Percentiles rank a stretch among this genome's conserved stretches.
phyloP scores from a whole-genome alignment of 306 rosid genomes.

The Mimosa bimucronata region DNA sequence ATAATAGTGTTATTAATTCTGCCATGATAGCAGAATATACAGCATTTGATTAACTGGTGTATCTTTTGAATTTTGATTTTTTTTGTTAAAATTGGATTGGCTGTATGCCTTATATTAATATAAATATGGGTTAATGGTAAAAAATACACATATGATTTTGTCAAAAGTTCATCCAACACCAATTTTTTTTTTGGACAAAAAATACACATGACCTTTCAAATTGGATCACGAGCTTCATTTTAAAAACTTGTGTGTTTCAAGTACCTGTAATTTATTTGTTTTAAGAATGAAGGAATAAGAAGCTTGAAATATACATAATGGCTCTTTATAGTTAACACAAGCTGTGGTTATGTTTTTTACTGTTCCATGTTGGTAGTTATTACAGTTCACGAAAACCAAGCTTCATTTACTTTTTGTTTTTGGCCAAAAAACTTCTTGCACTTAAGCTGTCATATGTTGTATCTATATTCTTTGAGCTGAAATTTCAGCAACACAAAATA shows the following conservation, averaged over 20 bases:
- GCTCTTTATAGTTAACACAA: slow-evolving; percentile 15
- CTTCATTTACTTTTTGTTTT: background rate
- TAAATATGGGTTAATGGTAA: too few relatives aligned
- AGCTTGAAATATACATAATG: slow-evolving; percentile 30
- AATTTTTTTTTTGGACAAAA: too few relatives aligned
- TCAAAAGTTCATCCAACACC: too few relatives aligned
- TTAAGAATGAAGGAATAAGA: slow-evolving; percentile 12
- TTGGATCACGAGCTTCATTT: background rate
- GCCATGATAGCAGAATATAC: background rate
- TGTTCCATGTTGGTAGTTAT: slow-evolving; percentile 5
- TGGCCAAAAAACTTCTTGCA: background rate
- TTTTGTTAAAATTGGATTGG: slow-evolving; percentile 11
- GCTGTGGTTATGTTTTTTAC: background rate
- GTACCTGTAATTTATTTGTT: background rate
- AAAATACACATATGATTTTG: too few relatives aligned
- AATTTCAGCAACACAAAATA: background rate
- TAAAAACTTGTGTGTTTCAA: background rate
- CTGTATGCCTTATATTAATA: background rate
- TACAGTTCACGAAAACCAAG: slow-evolving; percentile 17
- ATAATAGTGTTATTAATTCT: background rate
- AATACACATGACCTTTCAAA: too few relatives aligned
- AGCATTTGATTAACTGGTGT: background rate
- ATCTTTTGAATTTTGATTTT: background rate
- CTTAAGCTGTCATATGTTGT: slow-evolving; percentile 5
- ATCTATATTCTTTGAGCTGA: slow-evolving; percentile 25